Conservation (phyloP, 345 rosid genomes). For the Bruguiera gymnorhiza region DNA sequence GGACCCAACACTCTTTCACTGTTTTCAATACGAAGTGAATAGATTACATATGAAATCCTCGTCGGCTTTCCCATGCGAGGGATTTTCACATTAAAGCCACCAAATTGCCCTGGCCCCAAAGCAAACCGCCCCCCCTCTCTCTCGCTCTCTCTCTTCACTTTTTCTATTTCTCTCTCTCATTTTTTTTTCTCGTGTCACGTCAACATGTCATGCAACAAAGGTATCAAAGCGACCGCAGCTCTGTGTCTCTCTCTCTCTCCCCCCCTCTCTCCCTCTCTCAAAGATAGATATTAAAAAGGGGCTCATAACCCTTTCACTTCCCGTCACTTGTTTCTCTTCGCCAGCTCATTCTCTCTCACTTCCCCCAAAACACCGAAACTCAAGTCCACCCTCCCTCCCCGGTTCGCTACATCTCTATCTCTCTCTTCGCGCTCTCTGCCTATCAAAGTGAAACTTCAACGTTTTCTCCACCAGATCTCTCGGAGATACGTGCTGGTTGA, state of each 20-base stretch:
- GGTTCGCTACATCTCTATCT: neutral
- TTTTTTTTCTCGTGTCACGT: constrained; percentile 25
- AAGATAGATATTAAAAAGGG: neutral
- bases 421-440: constrained; percentile 22
- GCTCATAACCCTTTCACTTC: neutral
- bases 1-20: too few species aligned
- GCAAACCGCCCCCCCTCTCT: neutral
- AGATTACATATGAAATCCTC: constrained; percentile 25
- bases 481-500: constrained; percentile 50
- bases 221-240: constrained; percentile 8
- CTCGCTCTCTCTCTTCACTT: constrained; percentile 19
- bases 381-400: neutral
- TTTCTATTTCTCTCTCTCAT: neutral
- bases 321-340: constrained; percentile 37
- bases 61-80: constrained; percentile 32
- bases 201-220: constrained; percentile 53
- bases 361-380: neutral
- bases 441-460: constrained; percentile 26
- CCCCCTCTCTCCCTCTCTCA: too few species aligned
- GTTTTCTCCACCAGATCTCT: constrained; percentile 54
- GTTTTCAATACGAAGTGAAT: neutral
- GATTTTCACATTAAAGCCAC: constrained; percentile 28
- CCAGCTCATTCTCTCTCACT: constrained; percentile 47
- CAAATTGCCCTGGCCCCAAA: constrained; percentile 27
- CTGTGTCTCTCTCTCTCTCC: too few species aligned